phyloP scores from a whole-genome alignment of 495 filamentous ascomycete genomes.

The Cercophora samala region DNA sequence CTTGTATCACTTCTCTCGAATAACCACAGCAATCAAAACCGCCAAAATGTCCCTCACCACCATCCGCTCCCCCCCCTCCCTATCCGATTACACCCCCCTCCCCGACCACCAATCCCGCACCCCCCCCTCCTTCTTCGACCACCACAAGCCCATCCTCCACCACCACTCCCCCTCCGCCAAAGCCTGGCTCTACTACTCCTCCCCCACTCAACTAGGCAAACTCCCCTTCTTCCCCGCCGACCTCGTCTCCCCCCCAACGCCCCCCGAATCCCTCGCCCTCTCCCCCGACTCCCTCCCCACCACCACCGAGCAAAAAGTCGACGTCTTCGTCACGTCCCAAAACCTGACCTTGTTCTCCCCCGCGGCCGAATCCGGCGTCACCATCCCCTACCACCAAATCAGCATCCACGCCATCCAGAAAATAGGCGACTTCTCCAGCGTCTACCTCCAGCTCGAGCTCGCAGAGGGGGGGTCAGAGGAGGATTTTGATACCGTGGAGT shows the following conservation, averaged over 20 bases:
- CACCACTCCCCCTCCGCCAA: constrained; percentile 63
- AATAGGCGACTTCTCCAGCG: constrained; percentile 44
- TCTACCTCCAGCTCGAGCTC: constrained; percentile 78
- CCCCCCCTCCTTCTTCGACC: constrained; percentile 83
- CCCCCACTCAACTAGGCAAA: constrained; percentile 39
- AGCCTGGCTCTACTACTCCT: constrained; percentile 50
- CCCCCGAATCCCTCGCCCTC: constrained; percentile 33
- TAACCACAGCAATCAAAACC: constrained; percentile 8
- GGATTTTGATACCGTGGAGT: constrained; percentile 63
- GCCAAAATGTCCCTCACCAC: constrained; percentile 38
- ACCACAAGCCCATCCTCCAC: constrained; percentile 75
- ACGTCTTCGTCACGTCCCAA: constrained; percentile 78
- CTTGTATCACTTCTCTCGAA: too few relatives aligned
- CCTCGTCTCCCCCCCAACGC: constrained; percentile 28
- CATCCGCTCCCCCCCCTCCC: constrained; percentile 41
- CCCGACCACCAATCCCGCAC: constrained; percentile 79
- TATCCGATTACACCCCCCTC: constrained; percentile 64
- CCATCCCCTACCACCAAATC: constrained; percentile 84
- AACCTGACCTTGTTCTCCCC: constrained; percentile 71
- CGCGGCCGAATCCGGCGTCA: constrained; percentile 57
- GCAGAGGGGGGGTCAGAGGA: constrained; percentile 60
- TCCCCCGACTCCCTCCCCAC: constrained; percentile 28
- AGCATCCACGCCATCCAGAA: constrained; percentile 72
- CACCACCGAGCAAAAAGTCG: constrained; percentile 50
- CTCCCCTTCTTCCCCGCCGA: constrained; percentile 52